phyloP scores from a whole-genome alignment of 345 rosid genomes.

The Geranium brycei region DNA sequence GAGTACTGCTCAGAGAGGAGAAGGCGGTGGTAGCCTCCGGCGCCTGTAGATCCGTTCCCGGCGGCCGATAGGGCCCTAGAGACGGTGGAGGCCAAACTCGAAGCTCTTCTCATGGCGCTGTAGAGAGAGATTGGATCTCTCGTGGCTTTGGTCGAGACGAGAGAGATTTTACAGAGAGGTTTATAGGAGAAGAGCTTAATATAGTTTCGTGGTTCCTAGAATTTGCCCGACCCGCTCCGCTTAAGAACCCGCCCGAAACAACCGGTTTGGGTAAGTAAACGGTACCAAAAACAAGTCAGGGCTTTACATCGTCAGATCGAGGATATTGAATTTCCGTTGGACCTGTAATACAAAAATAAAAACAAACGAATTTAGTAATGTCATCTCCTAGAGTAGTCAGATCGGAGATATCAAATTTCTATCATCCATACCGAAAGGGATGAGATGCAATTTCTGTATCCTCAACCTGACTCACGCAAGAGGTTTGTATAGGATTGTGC shows the following conservation, averaged over 20 bases:
- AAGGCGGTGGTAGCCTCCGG: slow-evolving; percentile 15
- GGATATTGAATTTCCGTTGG: no score
- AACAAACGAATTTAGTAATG: no score
- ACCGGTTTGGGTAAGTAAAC: background rate
- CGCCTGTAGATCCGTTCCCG: slow-evolving; percentile 6
- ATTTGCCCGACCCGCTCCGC: background rate
- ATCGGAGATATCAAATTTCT: no score
- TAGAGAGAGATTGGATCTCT: background rate
- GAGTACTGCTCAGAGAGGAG: slow-evolving; percentile 25
- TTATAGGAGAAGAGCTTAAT: background rate
- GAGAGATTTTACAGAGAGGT: background rate
- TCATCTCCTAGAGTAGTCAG: no score
- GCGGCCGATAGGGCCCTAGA: slow-evolving; percentile 1
- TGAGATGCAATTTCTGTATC: no score
- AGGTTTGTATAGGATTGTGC: no score
- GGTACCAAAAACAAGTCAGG: no score
- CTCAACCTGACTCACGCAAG: no score
- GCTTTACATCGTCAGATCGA: no score
- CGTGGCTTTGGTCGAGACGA: background rate
- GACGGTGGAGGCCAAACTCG: slow-evolving; percentile 19
- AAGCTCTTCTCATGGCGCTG: slow-evolving; percentile 29
- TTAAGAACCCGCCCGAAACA: background rate
- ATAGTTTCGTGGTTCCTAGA: background rate
- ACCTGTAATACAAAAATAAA: no score
- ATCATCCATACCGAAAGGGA: no score